These are phyloP conservation scores for Neurospora sublineolata DNA, from an alignment of 495 filamentous ascomycete species.

Conservation along the genomic window DNA sequence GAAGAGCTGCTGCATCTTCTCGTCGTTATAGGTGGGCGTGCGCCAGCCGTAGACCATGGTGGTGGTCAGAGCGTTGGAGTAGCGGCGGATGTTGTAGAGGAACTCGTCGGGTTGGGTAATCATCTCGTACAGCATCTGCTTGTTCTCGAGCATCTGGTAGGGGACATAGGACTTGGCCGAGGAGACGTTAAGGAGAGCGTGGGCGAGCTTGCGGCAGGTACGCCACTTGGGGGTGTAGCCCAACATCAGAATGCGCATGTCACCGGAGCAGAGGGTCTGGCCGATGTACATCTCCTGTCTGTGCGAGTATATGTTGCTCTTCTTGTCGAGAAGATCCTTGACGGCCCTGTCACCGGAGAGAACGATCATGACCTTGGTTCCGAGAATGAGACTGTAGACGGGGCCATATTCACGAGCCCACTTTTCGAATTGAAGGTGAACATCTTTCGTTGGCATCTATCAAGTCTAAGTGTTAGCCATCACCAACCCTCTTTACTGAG, in stretches of 20 bases:
- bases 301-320: slow-evolving; percentile 27
- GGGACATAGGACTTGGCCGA: slow-evolving; percentile 34
- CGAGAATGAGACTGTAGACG: slow-evolving; percentile 29
- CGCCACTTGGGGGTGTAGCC: slow-evolving; percentile 30
- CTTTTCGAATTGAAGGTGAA: slow-evolving; percentile 26
- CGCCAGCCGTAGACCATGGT: slow-evolving; percentile 47
- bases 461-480: not conserved
- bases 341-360: slow-evolving; percentile 24
- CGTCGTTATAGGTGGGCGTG: slow-evolving; percentile 35
- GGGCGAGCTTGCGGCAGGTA: slow-evolving; percentile 31
- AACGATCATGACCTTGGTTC: slow-evolving; percentile 25
- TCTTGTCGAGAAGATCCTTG: slow-evolving; percentile 30
- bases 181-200: slow-evolving; percentile 33
- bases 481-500: not conserved
- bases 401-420: slow-evolving; percentile 31
- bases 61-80: slow-evolving; percentile 43
- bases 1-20: slow-evolving; percentile 41
- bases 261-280: slow-evolving; percentile 22
- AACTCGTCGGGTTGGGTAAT: slow-evolving; percentile 26
- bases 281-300: slow-evolving; percentile 26
- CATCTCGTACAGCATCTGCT: slow-evolving; percentile 36
- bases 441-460: slow-evolving; percentile 20
- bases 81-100: slow-evolving; percentile 42
- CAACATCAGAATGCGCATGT: slow-evolving; percentile 25
- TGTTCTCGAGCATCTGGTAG: slow-evolving; percentile 42